Conservation (phyloP, 768 basidiomycete genomes). For the Tricholoma bakamatsutake region DNA sequence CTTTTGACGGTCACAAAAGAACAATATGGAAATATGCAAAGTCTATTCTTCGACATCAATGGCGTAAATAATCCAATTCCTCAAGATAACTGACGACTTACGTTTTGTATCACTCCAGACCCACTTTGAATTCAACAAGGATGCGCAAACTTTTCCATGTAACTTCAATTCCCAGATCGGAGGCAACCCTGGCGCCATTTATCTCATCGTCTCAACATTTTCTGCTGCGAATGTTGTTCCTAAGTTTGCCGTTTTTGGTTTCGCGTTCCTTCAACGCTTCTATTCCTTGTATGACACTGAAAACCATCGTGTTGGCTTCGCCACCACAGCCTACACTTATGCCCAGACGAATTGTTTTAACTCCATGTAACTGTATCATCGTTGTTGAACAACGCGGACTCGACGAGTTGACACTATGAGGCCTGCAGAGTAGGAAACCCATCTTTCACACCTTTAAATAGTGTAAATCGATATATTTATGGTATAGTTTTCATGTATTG, state of each 20-base stretch:
- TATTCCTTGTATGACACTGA: slow-evolving; percentile 61
- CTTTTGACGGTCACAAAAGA: slow-evolving; percentile 45
- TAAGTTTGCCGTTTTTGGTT: slow-evolving; percentile 53
- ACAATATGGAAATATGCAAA: slow-evolving; percentile 48
- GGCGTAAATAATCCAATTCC: slow-evolving; percentile 29
- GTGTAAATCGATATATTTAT: too few relatives aligned
- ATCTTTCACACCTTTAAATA: too few relatives aligned
- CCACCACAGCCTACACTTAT: slow-evolving; percentile 44
- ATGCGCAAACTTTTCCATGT: slow-evolving; percentile 34
- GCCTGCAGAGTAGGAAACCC: too few relatives aligned
- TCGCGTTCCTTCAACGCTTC: slow-evolving; percentile 52
- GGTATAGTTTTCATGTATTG: too few relatives aligned
- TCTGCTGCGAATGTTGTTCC: slow-evolving; percentile 36
- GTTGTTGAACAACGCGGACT: too few relatives aligned
- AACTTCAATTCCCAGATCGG: slow-evolving; percentile 28
- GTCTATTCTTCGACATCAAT: slow-evolving; percentile 50
- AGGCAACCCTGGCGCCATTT: slow-evolving; percentile 23
- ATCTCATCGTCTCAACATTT: slow-evolving; percentile 31
- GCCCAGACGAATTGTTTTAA: slow-evolving; percentile 40
- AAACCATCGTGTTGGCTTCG: slow-evolving; percentile 51
- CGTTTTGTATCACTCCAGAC: slow-evolving; percentile 15
- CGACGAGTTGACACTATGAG: too few relatives aligned
- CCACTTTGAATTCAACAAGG: slow-evolving; percentile 32
- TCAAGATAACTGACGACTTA: background rate
- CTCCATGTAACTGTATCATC: background rate